Evolutionary conservation across 2,329 filamentous ascomycete genomes (phyloP).

Genomic region (Cercospora sp.): DNA sequence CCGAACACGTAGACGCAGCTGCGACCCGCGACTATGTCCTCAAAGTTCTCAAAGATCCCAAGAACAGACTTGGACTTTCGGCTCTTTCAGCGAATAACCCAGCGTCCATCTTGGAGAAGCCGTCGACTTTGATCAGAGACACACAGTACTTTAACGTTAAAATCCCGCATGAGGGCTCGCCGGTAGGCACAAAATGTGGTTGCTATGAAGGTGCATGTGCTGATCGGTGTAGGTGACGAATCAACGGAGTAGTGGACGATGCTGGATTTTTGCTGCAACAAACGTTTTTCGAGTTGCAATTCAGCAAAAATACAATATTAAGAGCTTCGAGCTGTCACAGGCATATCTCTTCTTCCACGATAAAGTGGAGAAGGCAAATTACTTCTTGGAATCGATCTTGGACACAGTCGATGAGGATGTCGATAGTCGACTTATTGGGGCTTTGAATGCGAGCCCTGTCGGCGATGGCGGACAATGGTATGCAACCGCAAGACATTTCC

Average conservation of each 20-base stretch:
- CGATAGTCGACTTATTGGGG: constrained; percentile 71
- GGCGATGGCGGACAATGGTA: constrained; percentile 81
- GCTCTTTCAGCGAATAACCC: constrained; percentile 70
- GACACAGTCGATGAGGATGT: constrained; percentile 70
- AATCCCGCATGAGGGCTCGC: constrained; percentile 77
- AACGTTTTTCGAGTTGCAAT: constrained; percentile 88
- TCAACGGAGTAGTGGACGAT: constrained; percentile 76
- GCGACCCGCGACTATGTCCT: constrained; percentile 37
- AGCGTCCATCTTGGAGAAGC: constrained; percentile 64
- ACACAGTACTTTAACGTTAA: constrained; percentile 80
- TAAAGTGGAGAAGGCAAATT: constrained; percentile 89
- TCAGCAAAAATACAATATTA: constrained; percentile 78
- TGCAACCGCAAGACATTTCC: constrained; percentile 45
- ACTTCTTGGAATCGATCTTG: constrained; percentile 80
- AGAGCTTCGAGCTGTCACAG: constrained; percentile 82
- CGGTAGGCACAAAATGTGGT: constrained; percentile 38
- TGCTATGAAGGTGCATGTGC: neutral
- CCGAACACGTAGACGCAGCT: constrained; percentile 34
- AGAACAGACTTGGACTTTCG: constrained; percentile 71
- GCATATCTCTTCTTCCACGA: constrained; percentile 91
- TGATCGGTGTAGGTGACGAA: constrained; percentile 63
- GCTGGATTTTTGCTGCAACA: constrained; percentile 91
- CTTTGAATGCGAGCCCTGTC: constrained; percentile 66
- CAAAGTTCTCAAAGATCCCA: constrained; percentile 38
- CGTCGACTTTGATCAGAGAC: constrained; percentile 63